Base-by-base conservation (phyloP, 805 yeast genomes). In the Metschnikowia lachancei region DNA sequence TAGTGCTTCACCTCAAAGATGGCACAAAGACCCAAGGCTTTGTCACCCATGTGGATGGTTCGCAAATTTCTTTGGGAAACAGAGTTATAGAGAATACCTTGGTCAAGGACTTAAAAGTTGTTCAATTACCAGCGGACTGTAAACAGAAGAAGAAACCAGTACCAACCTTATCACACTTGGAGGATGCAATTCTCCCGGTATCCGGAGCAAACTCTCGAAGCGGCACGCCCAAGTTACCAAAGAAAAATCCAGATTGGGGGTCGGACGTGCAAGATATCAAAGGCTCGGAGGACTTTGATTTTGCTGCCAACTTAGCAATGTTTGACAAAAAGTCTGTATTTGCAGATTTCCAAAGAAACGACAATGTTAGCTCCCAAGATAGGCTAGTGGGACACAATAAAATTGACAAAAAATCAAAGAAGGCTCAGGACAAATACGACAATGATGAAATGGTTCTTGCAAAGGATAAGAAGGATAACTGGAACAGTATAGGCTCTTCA, bases 261-360 rank as follows among this genome's bases (percentile, higher is more conserved):
- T 50, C 53, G 12, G 79, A 76, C 47, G 74, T 80, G 54, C 66
- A 46, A 37, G 66, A 70, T 49, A 75, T 79, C 61, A 73, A 79
- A 53, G 62, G 74, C 45, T 45, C 56, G n/a, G 50, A 52, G 18
- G 97, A 89, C 52, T 91, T 91, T 65, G 97, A 91, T 63, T 91
- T 91, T 64, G 87, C 81, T 45, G 83, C 87, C 12, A 87, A 86
- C 60, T 73, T 91, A 52, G 83, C 83, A 19, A 81, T 82, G 72
- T 91, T 91, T 59, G 94, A 91, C 63, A 91, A 91, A 63, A 70
- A 75, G 48, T 74, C 82, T 5, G 92, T 90, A 3, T 85, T 91
- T 63, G 86, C 85, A 40, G 89, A 88, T 60, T 76, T 91, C 58
- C 81, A 80, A 41, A 74, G 74, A 51, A 67, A 72, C 44, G 97